Conservation (phyloP, 768 basidiomycete species). For the Melanogaster broomeanus region DNA sequence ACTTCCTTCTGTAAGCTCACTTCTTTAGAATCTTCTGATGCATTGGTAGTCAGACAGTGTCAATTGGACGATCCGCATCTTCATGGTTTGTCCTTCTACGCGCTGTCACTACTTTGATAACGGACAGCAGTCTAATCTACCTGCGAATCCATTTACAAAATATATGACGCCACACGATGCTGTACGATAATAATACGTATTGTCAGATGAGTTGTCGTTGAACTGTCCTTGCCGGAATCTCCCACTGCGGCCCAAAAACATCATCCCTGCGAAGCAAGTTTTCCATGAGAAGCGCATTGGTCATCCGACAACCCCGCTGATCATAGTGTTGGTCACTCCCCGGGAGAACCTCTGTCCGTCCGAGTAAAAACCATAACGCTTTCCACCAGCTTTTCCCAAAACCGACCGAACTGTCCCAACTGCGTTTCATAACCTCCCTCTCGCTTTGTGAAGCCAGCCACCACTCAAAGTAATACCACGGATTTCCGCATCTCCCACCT, state of each 20-base stretch:
- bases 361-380: neutral
- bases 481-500: neutral
- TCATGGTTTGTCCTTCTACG: no score
- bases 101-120: no score
- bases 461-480: constrained; percentile 5
- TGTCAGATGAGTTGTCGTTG: neutral
- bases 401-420: constrained; percentile 1
- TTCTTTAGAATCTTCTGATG: no score
- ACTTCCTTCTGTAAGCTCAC: no score
- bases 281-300: neutral
- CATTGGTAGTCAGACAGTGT: no score
- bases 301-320: neutral
- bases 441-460: neutral
- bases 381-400: neutral
- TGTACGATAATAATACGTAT: no score
- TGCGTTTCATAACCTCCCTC: constrained; percentile 1
- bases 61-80: no score
- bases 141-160: no score
- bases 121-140: no score
- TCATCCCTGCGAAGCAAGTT: neutral
- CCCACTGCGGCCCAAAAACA: neutral
- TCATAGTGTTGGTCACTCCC: neutral
- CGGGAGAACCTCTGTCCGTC: neutral
- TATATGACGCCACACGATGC: no score
- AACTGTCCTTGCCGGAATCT: neutral